Conservation (phyloP, 2,329 filamentous ascomycete genomes). For the Neobulgaria alba region DNA sequence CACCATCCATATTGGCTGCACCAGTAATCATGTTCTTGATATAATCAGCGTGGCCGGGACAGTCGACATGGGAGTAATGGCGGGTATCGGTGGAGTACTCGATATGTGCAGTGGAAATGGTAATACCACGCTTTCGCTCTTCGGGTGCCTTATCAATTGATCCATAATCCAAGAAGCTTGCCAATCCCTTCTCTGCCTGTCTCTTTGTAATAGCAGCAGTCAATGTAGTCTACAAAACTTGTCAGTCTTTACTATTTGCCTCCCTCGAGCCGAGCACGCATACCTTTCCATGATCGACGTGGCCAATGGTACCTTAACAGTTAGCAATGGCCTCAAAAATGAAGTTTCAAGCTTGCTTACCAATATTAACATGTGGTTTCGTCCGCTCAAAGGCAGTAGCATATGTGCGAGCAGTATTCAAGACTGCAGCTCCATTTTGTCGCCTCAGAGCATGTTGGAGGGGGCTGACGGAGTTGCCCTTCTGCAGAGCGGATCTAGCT, state of each 20-base stretch:
- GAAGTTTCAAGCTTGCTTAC: conserved; percentile 38
- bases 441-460: conserved; percentile 61
- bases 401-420: conserved; percentile 58
- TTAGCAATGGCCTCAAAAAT: conserved; percentile 9
- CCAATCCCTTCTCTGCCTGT: conserved; percentile 88
- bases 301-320: conserved; percentile 77
- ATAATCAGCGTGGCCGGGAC: conserved; percentile 99
- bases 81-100: conserved; percentile 91
- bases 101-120: conserved; percentile 96
- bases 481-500: conserved; percentile 64
- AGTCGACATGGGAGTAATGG: conserved; percentile 99
- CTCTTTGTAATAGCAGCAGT: conserved; percentile 98
- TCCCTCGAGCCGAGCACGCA: conserved; percentile 1
- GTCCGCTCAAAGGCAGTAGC: conserved; percentile 67
- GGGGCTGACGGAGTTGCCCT: conserved; percentile 62
- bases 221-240: conserved; percentile 68
- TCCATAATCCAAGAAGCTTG: conserved; percentile 94
- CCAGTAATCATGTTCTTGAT: conserved; percentile 99
- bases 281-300: conserved; percentile 99
- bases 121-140: conserved; percentile 99
- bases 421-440: conserved; percentile 53
- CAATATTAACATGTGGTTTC: conserved; percentile 98
- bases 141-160: conserved; percentile 98
- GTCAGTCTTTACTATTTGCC: conserved; percentile 11
- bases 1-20: conserved; percentile 98